Conservation (phyloP, 1,139 yeast genomes). For the Suhomyces bolitotheri region DNA sequence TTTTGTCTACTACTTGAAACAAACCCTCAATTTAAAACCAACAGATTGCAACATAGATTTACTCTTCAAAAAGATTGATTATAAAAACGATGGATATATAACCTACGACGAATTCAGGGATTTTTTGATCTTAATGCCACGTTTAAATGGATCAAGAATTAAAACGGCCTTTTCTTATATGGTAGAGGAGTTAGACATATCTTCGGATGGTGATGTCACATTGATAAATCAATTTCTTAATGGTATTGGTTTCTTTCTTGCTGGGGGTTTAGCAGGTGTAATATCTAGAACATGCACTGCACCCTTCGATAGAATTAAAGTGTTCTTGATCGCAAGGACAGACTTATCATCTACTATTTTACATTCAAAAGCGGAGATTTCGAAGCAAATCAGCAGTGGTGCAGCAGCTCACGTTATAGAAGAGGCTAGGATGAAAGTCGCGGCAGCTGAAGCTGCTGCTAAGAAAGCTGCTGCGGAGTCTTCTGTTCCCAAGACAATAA, state of each 20-base stretch:
- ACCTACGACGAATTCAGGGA: constrained; percentile 87
- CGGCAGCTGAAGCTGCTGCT: constrained; percentile 25
- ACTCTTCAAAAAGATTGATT: constrained; percentile 63
- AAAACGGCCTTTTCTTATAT: constrained; percentile 81
- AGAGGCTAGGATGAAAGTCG: constrained; percentile 34
- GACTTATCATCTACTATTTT: constrained; percentile 71
- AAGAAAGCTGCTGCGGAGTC: constrained; percentile 13
- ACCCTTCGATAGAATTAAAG: constrained; percentile 93
- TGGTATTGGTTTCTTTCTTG: constrained; percentile 86
- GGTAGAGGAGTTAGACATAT: constrained; percentile 74
- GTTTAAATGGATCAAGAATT: constrained; percentile 65
- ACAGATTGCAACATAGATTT: constrained; percentile 55
- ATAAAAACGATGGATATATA: constrained; percentile 64
- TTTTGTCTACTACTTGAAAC: constrained; percentile 60
- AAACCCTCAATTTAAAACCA: constrained; percentile 53
- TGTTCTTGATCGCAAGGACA: constrained; percentile 88
- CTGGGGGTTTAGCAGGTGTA: constrained; percentile 96
- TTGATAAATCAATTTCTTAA: constrained; percentile 74
- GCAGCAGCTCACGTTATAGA: constrained; percentile 39
- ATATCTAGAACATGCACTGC: constrained; percentile 97
- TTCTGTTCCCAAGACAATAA: constrained; percentile 41
- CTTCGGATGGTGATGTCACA: constrained; percentile 91
- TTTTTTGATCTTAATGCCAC: constrained; percentile 78
- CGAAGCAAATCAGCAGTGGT: constrained; percentile 41
- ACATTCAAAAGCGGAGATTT: constrained; percentile 54